Evolutionary conservation across 148 eudicot species (phyloP).

Genomic region (Amaranthus hypochondriacus): DNA sequence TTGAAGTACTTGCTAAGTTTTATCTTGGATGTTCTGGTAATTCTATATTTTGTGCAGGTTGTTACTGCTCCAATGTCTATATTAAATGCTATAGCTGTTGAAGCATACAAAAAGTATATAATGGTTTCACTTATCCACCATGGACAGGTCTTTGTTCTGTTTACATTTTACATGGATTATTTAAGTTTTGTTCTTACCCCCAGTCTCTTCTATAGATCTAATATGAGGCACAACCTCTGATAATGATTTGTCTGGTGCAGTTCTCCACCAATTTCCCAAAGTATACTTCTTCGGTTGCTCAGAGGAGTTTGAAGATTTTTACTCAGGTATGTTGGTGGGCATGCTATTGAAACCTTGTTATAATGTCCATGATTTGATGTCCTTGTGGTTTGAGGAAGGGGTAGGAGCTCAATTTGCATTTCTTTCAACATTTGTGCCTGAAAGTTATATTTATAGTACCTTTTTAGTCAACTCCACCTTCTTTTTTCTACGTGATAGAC

Average conservation of each 20-base stretch:
- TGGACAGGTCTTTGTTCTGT: conserved; percentile 62
- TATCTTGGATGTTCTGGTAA: neutral
- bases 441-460: neutral
- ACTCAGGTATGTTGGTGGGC: conserved; percentile 48
- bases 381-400: neutral
- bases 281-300: conserved; percentile 83
- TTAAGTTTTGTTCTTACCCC: neutral
- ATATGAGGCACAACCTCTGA: conserved; percentile 5
- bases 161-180: neutral
- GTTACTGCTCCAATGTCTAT: conserved; percentile 88
- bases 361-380: neutral
- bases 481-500: neutral
- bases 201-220: neutral
- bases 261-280: conserved; percentile 68
- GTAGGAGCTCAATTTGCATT: neutral
- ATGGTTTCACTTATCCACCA: conserved; percentile 84
- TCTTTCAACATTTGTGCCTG: neutral
- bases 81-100: conserved; percentile 82
- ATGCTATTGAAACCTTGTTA: neutral
- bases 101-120: conserved; percentile 92
- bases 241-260: conserved; percentile 38
- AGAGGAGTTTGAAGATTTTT: conserved; percentile 74
- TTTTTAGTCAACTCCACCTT: neutral
- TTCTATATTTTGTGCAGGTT: conserved; percentile 46
- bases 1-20: neutral